Evolutionary conservation across 805 yeast genomes (phyloP).

Genomic region (Candida fluviatilis): DNA sequence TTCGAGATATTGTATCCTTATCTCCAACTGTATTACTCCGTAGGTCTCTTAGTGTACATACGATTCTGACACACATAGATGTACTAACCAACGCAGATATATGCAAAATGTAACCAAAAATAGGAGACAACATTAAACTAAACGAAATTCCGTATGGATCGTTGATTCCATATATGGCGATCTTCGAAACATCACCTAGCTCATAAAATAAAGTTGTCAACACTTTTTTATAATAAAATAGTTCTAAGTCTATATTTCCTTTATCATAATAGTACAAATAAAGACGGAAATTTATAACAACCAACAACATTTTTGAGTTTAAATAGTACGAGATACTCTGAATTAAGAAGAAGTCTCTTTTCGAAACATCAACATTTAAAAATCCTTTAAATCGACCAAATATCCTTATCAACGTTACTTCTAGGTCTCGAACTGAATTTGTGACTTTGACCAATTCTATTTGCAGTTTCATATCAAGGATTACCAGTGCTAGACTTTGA

Average conservation of each 20-base stretch:
- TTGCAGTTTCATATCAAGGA: constrained; percentile 3
- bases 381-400: constrained; percentile 2
- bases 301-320: constrained; percentile 2
- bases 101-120: background rate
- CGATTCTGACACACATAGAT: constrained; percentile 1
- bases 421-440: constrained; percentile 3
- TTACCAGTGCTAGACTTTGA: constrained; percentile 2
- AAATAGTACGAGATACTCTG: constrained; percentile 1
- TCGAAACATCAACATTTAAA: background rate
- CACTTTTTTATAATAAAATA: constrained; percentile 4
- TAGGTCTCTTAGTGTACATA: constrained; percentile 1
- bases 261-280: constrained; percentile 2
- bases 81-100: background rate
- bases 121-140: constrained; percentile 1
- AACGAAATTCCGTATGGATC: constrained; percentile 2
- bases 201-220: constrained; percentile 3
- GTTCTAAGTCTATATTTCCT: constrained; percentile 3
- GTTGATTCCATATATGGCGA: background rate
- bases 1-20: background rate
- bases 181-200: constrained; percentile 1
- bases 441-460: constrained; percentile 1
- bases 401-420: background rate
- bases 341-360: constrained; percentile 1
- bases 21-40: background rate
- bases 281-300: constrained; percentile 1